Conservation (phyloP, 768 basidiomycete species). For the Calocybe indica region DNA sequence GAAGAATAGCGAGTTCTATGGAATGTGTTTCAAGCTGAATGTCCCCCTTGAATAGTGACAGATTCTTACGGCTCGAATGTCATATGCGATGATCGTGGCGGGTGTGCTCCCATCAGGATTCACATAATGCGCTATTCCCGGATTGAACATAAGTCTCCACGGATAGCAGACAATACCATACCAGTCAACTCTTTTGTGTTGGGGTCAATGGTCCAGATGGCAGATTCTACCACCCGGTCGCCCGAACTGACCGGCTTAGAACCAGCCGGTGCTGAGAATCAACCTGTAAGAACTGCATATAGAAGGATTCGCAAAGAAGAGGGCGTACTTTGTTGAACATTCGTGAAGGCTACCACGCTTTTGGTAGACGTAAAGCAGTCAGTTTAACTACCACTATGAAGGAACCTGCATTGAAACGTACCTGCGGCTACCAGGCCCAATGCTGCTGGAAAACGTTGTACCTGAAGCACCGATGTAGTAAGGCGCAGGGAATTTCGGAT, state of each 20-base stretch:
- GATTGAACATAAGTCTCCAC: background rate
- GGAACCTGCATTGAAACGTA: constrained; percentile 3
- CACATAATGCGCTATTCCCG: constrained; percentile 35
- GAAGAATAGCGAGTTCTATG: constrained; percentile 34
- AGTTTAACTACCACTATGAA: background rate
- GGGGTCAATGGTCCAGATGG: constrained; percentile 39
- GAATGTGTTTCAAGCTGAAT: background rate
- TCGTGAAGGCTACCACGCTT: constrained; percentile 29
- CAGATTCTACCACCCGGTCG: constrained; percentile 29
- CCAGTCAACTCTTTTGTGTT: constrained; percentile 33
- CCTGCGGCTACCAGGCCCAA: constrained; percentile 14
- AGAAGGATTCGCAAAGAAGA: background rate
- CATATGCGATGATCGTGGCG: constrained; percentile 31
- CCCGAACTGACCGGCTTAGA: constrained; percentile 22
- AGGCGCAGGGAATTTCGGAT: constrained; percentile 29
- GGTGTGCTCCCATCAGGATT: constrained; percentile 37
- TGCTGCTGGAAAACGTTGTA: constrained; percentile 3
- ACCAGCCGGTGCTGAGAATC: constrained; percentile 22
- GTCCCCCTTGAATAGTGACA: background rate
- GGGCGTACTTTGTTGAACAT: constrained; percentile 28
- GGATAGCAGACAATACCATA: constrained; percentile 12
- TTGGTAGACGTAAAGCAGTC: background rate
- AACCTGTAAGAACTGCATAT: background rate
- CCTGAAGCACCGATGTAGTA: constrained; percentile 33
- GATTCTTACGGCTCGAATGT: constrained; percentile 21